phyloP scores from a whole-genome alignment of 306 rosid species.

The Vigna angularis region DNA sequence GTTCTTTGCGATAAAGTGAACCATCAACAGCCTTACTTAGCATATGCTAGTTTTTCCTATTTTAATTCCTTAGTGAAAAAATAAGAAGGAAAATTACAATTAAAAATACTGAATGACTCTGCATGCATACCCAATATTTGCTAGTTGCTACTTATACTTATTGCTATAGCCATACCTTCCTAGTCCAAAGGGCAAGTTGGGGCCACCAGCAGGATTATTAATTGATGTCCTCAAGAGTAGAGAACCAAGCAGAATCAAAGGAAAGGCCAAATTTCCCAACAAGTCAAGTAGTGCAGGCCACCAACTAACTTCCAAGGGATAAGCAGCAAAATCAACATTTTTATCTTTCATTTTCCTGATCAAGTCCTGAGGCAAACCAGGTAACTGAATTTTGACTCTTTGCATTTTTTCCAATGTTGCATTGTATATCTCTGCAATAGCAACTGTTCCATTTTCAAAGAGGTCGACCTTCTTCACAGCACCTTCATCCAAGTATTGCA shows the following conservation, averaged over 20 bases:
- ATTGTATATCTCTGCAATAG: constrained; percentile 72
- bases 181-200: constrained; percentile 80
- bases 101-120: background rate
- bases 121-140: background rate
- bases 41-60: background rate
- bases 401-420: constrained; percentile 66
- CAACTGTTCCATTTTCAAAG: constrained; percentile 73
- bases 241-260: constrained; percentile 63
- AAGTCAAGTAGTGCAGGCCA: constrained; percentile 58
- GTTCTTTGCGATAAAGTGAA: background rate
- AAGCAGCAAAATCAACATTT: constrained; percentile 74
- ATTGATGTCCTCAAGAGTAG: constrained; percentile 58
- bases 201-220: constrained; percentile 70
- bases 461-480: constrained; percentile 74
- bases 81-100: background rate
- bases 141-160: background rate
- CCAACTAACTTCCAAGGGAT: constrained; percentile 58
- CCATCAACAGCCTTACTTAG: background rate
- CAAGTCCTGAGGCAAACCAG: constrained; percentile 68
- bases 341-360: constrained; percentile 66
- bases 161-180: constrained; percentile 61
- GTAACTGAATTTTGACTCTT: constrained; percentile 74
- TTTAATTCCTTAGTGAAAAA: background rate
- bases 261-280: constrained; percentile 72
- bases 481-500: constrained; percentile 72